A percentile compares a stretch with the other conserved stretches of the same genome.
These are phyloP conservation scores for Echites panduratus DNA, from an alignment of 257 asterid species.

Conservation along the genomic window DNA sequence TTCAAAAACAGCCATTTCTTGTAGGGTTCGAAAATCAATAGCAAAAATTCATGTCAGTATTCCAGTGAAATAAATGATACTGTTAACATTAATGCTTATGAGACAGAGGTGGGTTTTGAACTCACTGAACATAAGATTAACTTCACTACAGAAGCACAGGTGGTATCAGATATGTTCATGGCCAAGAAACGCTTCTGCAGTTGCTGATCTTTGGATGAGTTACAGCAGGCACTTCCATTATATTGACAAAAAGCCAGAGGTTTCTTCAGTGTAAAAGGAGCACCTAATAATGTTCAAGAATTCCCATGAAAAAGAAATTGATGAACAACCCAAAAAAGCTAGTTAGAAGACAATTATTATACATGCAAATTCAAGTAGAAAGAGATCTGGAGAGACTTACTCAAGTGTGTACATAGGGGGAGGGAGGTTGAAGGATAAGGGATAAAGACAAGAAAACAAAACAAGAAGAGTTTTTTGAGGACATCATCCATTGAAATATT, in stretches of 20 bases:
- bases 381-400: slow-evolving; percentile 37
- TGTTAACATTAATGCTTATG: no score
- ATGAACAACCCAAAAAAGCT: slow-evolving; percentile 3
- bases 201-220: slow-evolving; percentile 48
- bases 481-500: slow-evolving; percentile 32
- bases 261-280: slow-evolving; percentile 46
- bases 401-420: slow-evolving; percentile 63
- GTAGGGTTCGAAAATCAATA: no score
- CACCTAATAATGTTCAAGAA: slow-evolving; percentile 38
- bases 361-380: not conserved
- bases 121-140: slow-evolving; percentile 85
- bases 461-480: slow-evolving; percentile 18
- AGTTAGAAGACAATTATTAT: not conserved
- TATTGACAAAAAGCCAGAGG: slow-evolving; percentile 62
- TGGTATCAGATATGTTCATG: slow-evolving; percentile 65
- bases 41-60: no score
- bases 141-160: slow-evolving; percentile 71
- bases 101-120: slow-evolving; percentile 2
- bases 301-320: slow-evolving; percentile 9
- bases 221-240: slow-evolving; percentile 70
- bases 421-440: slow-evolving; percentile 50
- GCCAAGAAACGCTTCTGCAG: slow-evolving; percentile 45
- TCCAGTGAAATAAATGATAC: no score
- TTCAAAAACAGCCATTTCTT: no score
- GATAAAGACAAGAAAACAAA: slow-evolving; percentile 38